These are phyloP conservation scores for Sclerotinia subarctica DNA, from an alignment of 2,329 filamentous ascomycete species.

Conservation along the genomic window DNA sequence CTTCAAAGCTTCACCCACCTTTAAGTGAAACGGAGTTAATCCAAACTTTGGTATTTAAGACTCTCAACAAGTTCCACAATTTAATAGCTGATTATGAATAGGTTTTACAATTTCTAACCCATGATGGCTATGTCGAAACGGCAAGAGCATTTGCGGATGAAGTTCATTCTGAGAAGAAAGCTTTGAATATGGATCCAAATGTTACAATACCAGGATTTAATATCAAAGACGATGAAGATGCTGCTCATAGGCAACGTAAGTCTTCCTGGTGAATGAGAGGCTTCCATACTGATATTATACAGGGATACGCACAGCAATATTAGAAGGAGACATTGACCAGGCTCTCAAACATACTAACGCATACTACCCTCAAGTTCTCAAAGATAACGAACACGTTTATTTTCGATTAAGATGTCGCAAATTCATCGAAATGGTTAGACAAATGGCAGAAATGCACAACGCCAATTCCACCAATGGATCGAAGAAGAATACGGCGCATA, in stretches of 20 bases:
- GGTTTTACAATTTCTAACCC: conserved; percentile 81
- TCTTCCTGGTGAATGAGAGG: conserved; percentile 19
- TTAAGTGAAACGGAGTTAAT: conserved; percentile 75
- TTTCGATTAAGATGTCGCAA: conserved; percentile 87
- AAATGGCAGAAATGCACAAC: conserved; percentile 61
- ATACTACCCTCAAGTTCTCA: conserved; percentile 77
- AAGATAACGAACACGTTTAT: conserved; percentile 76
- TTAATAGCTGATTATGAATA: conserved; percentile 30
- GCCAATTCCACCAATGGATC: conserved; percentile 30
- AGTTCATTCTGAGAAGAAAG: conserved; percentile 68
- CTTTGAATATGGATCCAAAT: conserved; percentile 58
- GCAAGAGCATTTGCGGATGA: conserved; percentile 85
- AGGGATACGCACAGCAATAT: conserved; percentile 83
- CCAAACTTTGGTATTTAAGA: conserved; percentile 64
- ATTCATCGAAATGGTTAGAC: conserved; percentile 91
- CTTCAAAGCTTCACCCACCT: conserved; percentile 51
- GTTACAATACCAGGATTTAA: conserved; percentile 57
- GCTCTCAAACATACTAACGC: conserved; percentile 77
- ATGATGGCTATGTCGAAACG: conserved; percentile 94
- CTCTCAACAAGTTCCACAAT: background rate
- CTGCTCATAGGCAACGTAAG: conserved; percentile 80
- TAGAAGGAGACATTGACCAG: conserved; percentile 88
- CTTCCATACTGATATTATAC: conserved; percentile 22
- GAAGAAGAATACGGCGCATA: conserved; percentile 42
- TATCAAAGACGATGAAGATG: conserved; percentile 79